phyloP scores from a whole-genome alignment of 257 asterid genomes.

The Anisodus tanguticus region DNA sequence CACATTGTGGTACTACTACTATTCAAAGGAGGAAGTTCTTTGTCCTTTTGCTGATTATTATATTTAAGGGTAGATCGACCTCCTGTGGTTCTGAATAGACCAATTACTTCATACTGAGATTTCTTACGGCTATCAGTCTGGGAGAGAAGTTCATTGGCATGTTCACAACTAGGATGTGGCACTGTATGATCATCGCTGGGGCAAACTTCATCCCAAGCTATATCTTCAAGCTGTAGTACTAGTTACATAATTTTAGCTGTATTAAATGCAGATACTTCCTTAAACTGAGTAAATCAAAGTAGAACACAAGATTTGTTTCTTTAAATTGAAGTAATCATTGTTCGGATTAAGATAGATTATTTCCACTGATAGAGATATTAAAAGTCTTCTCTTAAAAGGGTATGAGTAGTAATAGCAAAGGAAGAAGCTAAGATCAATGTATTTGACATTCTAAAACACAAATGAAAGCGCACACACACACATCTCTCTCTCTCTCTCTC shows the following conservation, averaged over 20 bases:
- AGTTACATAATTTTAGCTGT: conserved; percentile 57
- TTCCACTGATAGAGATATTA: background rate
- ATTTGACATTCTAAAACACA: background rate
- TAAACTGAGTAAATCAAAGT: conserved; percentile 38
- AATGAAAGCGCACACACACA: background rate
- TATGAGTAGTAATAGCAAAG: background rate
- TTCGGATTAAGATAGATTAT: background rate
- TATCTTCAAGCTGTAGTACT: conserved; percentile 75
- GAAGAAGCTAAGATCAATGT: background rate
- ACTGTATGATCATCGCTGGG: conserved; percentile 71
- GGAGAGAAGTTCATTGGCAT: conserved; percentile 39
- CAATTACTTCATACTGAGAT: conserved; percentile 42
- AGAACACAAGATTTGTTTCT: background rate
- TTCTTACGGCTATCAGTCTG: conserved; percentile 50
- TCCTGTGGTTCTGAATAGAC: conserved; percentile 38
- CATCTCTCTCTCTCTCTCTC: background rate
- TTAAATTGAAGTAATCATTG: background rate
- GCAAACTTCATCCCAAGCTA: conserved; percentile 66
- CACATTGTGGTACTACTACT: conserved; percentile 50
- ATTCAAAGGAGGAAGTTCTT: conserved; percentile 32
- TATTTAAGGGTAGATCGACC: conserved; percentile 40
- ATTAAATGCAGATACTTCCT: conserved; percentile 50
- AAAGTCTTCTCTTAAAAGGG: background rate
- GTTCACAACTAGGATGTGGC: conserved; percentile 50
- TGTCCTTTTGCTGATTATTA: conserved; percentile 39